A percentile compares a stretch with the other conserved stretches of the same genome.
phyloP scores from a whole-genome alignment of 805 yeast species.

The Saccharomycopsis olivae region DNA sequence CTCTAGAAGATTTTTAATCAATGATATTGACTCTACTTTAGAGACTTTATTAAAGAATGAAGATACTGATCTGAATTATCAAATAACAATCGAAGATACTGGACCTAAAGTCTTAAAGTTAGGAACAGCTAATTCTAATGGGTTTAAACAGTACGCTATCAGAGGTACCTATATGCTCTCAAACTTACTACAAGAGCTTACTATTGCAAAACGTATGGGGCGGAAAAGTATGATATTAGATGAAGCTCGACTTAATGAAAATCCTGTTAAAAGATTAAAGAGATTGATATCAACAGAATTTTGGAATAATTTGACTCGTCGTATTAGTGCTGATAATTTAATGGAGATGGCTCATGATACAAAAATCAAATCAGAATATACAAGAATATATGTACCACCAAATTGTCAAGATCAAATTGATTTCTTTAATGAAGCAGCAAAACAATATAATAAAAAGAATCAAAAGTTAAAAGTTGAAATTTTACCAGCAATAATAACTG shows the following conservation, averaged over 20 bases:
- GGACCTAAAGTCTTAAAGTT: conserved; percentile 75
- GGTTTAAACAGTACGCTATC: conserved; percentile 59
- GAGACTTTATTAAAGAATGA: conserved; percentile 59
- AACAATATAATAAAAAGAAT: conserved; percentile 28
- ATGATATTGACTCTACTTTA: conserved; percentile 65
- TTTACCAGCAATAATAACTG: conserved; percentile 64
- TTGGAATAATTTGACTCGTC: conserved; percentile 72
- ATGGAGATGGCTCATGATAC: conserved; percentile 68
- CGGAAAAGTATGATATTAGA: conserved; percentile 69
- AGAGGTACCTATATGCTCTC: conserved; percentile 87
- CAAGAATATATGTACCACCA: conserved; percentile 70
- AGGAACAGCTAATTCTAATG: conserved; percentile 80
- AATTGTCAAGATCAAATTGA: conserved; percentile 62
- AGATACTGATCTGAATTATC: conserved; percentile 77
- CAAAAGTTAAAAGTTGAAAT: conserved; percentile 55
- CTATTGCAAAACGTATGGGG: conserved; percentile 76
- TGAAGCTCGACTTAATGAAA: conserved; percentile 75
- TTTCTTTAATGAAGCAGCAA: conserved; percentile 47
- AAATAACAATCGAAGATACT: conserved; percentile 75
- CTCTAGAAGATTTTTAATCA: conserved; percentile 45
- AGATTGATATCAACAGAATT: conserved; percentile 67
- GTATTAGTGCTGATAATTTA: conserved; percentile 50
- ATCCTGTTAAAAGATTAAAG: conserved; percentile 70
- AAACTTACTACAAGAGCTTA: conserved; percentile 77
- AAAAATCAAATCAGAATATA: conserved; percentile 57